These are phyloP conservation scores for Kuraishia ogatae DNA, from an alignment of 805 yeast species.

Conservation along the genomic window DNA sequence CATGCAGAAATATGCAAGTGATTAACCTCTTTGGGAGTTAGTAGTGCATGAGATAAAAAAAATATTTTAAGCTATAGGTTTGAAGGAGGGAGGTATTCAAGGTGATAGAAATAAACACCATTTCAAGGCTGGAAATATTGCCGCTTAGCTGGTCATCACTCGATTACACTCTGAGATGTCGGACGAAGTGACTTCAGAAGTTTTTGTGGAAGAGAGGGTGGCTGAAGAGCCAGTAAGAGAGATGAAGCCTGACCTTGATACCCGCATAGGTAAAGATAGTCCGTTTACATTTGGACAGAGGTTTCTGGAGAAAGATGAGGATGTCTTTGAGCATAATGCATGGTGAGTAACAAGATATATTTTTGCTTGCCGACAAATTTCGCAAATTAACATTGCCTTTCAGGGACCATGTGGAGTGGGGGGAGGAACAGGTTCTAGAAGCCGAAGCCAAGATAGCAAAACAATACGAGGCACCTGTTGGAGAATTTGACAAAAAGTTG, in stretches of 20 bases:
- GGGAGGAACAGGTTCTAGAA: slow-evolving; percentile 71
- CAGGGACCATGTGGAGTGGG: slow-evolving; percentile 96
- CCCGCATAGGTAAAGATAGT: slow-evolving; percentile 71
- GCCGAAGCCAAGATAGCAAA: slow-evolving; percentile 67
- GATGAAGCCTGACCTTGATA: slow-evolving; percentile 36
- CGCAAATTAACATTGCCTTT: not conserved
- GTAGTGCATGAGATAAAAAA: not conserved
- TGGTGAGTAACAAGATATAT: slow-evolving; percentile 30
- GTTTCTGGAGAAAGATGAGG: slow-evolving; percentile 56
- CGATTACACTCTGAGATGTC: not conserved
- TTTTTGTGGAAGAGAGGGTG: not conserved
- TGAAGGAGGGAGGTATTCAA: not conserved
- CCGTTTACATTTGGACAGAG: slow-evolving; percentile 94
- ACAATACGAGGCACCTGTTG: slow-evolving; percentile 80
- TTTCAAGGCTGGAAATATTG: no score
- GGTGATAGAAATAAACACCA: no score
- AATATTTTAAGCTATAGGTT: no score
- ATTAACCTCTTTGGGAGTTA: not conserved
- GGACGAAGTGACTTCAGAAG: not conserved
- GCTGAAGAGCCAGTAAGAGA: slow-evolving; percentile 5
- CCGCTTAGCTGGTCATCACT: not conserved
- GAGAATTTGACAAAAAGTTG: slow-evolving; percentile 70
- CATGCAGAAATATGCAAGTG: not conserved
- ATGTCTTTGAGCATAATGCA: slow-evolving; percentile 90
- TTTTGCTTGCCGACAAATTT: not conserved